Percentiles rank a stretch among this genome's conserved stretches.
Evolutionary conservation across 2,329 filamentous ascomycete species (phyloP).

Genomic region (Diaporthe sp.): DNA sequence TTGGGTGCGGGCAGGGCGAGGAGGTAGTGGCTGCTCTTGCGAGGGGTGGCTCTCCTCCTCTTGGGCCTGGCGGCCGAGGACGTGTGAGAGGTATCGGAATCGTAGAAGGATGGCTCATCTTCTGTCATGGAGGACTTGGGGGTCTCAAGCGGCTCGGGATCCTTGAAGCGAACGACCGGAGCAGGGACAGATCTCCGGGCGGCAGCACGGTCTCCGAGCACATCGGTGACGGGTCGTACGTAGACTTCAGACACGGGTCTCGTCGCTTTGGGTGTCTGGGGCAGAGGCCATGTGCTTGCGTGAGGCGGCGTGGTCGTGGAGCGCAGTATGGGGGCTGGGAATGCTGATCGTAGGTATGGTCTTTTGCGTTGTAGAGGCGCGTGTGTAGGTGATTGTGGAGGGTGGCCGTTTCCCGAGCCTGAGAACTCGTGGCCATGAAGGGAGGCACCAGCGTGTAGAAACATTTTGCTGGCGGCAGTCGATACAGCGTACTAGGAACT

Average conservation of each 20-base stretch:
- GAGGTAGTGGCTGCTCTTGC: constrained; percentile 74
- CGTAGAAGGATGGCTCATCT: constrained; percentile 63
- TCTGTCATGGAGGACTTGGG: constrained; percentile 57
- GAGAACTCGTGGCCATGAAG: constrained; percentile 74
- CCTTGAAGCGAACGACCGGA: constrained; percentile 63
- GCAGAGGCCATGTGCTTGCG: constrained; percentile 29
- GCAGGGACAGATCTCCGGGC: constrained; percentile 16
- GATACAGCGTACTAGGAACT: background rate
- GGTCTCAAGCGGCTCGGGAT: constrained; percentile 50
- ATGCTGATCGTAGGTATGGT: constrained; percentile 59
- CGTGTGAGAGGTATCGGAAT: constrained; percentile 53
- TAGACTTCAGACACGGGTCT: constrained; percentile 40
- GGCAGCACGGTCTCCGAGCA: constrained; percentile 48
- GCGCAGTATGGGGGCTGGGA: constrained; percentile 53
- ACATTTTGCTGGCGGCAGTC: constrained; percentile 59
- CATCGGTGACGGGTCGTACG: constrained; percentile 55
- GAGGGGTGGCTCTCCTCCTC: constrained; percentile 59
- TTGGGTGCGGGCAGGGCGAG: constrained; percentile 78
- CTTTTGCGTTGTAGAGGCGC: constrained; percentile 52
- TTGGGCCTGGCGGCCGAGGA: constrained; percentile 42
- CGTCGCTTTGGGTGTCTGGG: constrained; percentile 17
- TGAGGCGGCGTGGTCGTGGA: constrained; percentile 43
- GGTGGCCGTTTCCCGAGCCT: constrained; percentile 54
- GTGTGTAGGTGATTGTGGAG: constrained; percentile 48
- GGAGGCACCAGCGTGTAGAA: constrained; percentile 71